phyloP scores from a whole-genome alignment of 208 protist genomes.

The Trichomonas vaginalis region DNA sequence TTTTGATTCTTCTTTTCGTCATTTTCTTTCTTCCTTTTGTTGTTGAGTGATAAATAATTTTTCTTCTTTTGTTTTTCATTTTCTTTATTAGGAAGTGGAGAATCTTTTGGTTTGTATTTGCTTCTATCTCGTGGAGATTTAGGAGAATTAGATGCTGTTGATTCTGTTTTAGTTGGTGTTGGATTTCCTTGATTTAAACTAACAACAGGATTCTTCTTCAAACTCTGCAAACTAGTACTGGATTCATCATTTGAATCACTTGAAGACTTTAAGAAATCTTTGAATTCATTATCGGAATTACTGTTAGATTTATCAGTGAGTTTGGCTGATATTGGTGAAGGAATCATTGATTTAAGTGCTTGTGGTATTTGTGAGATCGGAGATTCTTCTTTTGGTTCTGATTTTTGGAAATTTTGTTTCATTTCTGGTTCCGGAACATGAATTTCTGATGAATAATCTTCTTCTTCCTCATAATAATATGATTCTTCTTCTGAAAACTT shows the following conservation, averaged over 20 bases:
- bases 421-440: background rate
- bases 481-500: too few species aligned
- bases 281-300: background rate
- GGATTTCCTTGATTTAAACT: too few species aligned
- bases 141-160: background rate
- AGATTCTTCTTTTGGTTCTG: background rate
- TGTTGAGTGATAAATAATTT: too few species aligned
- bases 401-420: background rate
- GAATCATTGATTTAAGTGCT: background rate
- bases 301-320: background rate
- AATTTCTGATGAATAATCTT: background rate
- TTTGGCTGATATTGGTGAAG: background rate
- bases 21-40: too few species aligned
- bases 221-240: too few species aligned
- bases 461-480: background rate
- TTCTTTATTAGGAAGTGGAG: background rate
- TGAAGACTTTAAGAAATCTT: background rate
- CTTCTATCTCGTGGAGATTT: background rate
- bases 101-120: background rate
- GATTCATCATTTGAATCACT: too few species aligned
- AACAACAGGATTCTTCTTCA: too few species aligned
- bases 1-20: too few species aligned
- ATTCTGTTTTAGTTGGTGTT: background rate
- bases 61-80: background rate
- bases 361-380: background rate